phyloP scores from a whole-genome alignment of 495 filamentous ascomycete species.

The Terfezia boudieri region DNA sequence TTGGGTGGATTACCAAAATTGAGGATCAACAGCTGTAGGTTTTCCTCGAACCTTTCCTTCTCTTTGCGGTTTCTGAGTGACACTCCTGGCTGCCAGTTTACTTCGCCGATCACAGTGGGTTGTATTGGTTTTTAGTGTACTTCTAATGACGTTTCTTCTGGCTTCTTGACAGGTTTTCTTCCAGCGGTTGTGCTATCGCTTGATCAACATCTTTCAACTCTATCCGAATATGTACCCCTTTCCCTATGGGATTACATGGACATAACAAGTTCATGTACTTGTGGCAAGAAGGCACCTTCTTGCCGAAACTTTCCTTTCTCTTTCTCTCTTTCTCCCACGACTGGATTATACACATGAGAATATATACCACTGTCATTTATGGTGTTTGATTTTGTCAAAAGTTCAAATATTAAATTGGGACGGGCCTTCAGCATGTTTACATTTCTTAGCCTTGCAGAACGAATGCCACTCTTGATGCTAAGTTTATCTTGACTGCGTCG shows the following conservation, averaged over 20 bases:
- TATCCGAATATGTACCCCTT: too few relatives aligned
- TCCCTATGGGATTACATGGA: too few relatives aligned
- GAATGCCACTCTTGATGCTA: too few relatives aligned
- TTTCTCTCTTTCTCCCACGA: neutral
- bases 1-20: conserved; percentile 49
- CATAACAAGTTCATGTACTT: too few relatives aligned
- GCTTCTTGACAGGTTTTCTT: conserved; percentile 3
- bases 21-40: conserved; percentile 53
- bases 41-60: neutral
- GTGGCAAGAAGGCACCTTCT: too few relatives aligned
- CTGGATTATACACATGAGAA: neutral
- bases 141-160: neutral
- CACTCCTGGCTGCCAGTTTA: conserved; percentile 1
- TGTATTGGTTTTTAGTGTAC: conserved; percentile 7
- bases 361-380: neutral
- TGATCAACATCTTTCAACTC: neutral
- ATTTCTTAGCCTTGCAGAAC: too few relatives aligned
- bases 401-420: too few relatives aligned
- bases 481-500: too few relatives aligned
- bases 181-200: conserved; percentile 16
- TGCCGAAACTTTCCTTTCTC: too few relatives aligned
- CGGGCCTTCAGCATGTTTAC: too few relatives aligned
- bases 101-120: conserved; percentile 4
- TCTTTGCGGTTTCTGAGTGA: neutral
- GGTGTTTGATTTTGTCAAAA: too few relatives aligned